A percentile compares a stretch with the other conserved stretches of the same genome.
These are phyloP conservation scores for Gossypium bickii DNA, from an alignment of 345 rosid species.

Conservation along the genomic window DNA sequence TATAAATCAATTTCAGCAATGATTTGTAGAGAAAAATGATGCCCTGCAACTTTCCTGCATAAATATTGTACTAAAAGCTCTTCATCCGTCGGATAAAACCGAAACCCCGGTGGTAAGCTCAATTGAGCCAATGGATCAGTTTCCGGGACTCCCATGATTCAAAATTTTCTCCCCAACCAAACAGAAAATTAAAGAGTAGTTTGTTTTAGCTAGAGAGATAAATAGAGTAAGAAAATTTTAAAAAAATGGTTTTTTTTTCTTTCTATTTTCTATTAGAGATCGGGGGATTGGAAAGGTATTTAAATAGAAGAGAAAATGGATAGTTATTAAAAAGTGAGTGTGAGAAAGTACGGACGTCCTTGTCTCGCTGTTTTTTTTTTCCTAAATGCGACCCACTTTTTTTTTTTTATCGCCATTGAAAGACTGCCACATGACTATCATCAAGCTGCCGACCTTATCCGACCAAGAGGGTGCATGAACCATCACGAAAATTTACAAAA, in stretches of 20 bases:
- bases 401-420: conserved; percentile 19
- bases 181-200: neutral
- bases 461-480: conserved; percentile 39
- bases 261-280: neutral
- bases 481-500: conserved; percentile 18
- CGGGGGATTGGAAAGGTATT: neutral
- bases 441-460: conserved; percentile 39
- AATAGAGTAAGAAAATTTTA: neutral
- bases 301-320: conserved; percentile 25
- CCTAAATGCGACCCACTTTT: conserved; percentile 24
- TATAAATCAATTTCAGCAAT: conserved; percentile 44
- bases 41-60: conserved; percentile 77
- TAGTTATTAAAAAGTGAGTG: conserved; percentile 11
- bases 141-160: conserved; percentile 62
- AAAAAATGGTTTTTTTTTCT: neutral
- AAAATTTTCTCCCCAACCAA: neutral
- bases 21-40: conserved; percentile 7
- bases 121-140: conserved; percentile 68
- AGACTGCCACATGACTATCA: conserved; percentile 33
- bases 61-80: conserved; percentile 89
- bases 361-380: conserved; percentile 26
- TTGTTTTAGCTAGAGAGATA: neutral
- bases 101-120: conserved; percentile 94
- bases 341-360: conserved; percentile 64
- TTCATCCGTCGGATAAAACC: conserved; percentile 94